Percentiles rank a stretch among this genome's conserved stretches.
These are phyloP conservation scores for Oryza meyeriana DNA, from an alignment of 176 grass and related monocot genomes.

Conservation along the genomic window DNA sequence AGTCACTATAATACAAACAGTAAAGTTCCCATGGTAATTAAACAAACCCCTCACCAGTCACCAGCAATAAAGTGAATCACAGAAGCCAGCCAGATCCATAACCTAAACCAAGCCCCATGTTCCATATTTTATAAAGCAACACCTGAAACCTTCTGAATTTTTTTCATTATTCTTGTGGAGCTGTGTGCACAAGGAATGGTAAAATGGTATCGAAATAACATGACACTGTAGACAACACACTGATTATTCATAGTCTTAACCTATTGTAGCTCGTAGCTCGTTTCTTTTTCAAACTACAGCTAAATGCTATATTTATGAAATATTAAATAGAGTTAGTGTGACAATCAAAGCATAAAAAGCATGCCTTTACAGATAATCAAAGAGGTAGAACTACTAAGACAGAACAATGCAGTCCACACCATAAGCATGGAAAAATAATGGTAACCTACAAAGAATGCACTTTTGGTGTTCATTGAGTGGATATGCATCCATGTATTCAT, in stretches of 20 bases:
- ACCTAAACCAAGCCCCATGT: not conserved
- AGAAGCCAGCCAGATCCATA: not conserved
- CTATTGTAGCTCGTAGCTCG: not conserved
- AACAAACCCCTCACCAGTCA: not conserved
- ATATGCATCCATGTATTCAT: not conserved
- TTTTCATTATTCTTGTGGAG: slow-evolving; percentile 1
- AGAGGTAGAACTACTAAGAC: not conserved
- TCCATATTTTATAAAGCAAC: not conserved
- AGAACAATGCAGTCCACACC: not conserved
- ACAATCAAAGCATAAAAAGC: not conserved
- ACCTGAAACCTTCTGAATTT: not conserved
- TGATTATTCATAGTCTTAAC: not conserved
- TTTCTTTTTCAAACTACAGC: not conserved
- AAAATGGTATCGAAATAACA: not conserved
- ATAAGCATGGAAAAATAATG: not conserved
- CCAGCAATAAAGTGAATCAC: not conserved
- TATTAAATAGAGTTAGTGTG: not conserved
- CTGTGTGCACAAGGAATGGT: not conserved
- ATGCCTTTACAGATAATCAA: not conserved
- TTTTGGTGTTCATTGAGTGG: not conserved
- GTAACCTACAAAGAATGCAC: not conserved
- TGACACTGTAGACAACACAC: not conserved
- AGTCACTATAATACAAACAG: not conserved
- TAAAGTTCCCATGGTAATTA: not conserved
- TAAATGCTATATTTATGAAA: slow-evolving; percentile 2